A percentile compares a stretch with the other conserved stretches of the same genome.
phyloP scores from a whole-genome alignment of 2,329 filamentous ascomycete species.

The Neonectria ditissima region DNA sequence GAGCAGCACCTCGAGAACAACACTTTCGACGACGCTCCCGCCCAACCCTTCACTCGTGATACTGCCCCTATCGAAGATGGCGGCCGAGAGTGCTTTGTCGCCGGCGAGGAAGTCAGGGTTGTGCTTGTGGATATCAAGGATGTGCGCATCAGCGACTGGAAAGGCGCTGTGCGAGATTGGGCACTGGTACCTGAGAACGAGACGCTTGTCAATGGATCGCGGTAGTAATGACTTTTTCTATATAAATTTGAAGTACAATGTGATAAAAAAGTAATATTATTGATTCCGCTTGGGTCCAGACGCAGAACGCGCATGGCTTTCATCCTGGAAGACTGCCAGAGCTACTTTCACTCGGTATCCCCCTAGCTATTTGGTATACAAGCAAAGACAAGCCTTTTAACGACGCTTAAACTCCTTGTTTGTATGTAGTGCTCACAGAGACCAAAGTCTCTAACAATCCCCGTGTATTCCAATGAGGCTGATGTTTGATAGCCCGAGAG shows the following conservation, averaged over 20 bases:
- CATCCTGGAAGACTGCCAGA: background rate
- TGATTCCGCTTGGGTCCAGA: background rate
- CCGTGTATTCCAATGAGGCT: slow-evolving; percentile 1
- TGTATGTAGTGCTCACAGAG: background rate
- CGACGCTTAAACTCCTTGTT: slow-evolving; percentile 9
- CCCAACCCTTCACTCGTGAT: slow-evolving; percentile 48
- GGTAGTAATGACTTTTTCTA: slow-evolving; percentile 29
- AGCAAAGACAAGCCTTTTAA: slow-evolving; percentile 1
- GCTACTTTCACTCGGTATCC: background rate
- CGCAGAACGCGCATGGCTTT: background rate
- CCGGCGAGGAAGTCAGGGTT: slow-evolving; percentile 85
- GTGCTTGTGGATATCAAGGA: slow-evolving; percentile 87
- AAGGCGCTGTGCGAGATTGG: slow-evolving; percentile 90
- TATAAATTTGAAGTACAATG: background rate
- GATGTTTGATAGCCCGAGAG: background rate
- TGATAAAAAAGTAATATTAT: slow-evolving; percentile 16
- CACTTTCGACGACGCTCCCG: slow-evolving; percentile 75
- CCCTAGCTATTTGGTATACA: slow-evolving; percentile 1
- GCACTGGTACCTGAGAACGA: slow-evolving; percentile 56
- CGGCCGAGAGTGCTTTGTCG: slow-evolving; percentile 76
- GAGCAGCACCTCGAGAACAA: slow-evolving; percentile 91
- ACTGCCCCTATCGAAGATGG: slow-evolving; percentile 61
- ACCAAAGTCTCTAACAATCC: background rate
- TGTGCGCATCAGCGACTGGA: slow-evolving; percentile 93
- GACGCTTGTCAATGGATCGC: slow-evolving; percentile 56